Conservation (phyloP, 768 basidiomycete genomes). For the Lactarius deliciosus region DNA sequence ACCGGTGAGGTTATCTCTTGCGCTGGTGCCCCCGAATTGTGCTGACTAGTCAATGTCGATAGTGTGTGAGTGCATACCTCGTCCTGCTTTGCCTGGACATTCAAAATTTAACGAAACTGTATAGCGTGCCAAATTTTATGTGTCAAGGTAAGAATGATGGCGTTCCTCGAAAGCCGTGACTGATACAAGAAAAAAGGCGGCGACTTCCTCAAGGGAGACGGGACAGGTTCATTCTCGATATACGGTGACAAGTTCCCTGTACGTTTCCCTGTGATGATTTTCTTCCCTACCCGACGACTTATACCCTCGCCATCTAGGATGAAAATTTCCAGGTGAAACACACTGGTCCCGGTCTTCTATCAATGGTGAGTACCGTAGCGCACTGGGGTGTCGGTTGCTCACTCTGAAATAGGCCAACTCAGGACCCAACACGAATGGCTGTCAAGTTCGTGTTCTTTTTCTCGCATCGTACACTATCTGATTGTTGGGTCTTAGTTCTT, state of each 20-base stretch:
- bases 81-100: constrained; percentile 10
- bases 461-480: neutral
- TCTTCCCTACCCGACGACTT: neutral
- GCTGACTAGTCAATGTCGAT: constrained; percentile 29
- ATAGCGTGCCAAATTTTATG: constrained; percentile 91
- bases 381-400: neutral
- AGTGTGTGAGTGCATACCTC: constrained; percentile 61
- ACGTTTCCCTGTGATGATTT: constrained; percentile 31
- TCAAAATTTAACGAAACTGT: constrained; percentile 21
- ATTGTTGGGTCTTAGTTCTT: constrained; percentile 66
- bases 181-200: constrained; percentile 54
- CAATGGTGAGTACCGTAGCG: constrained; percentile 63
- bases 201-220: constrained; percentile 92
- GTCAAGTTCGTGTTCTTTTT: constrained; percentile 52
- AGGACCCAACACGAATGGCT: constrained; percentile 91
- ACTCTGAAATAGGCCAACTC: constrained; percentile 75
- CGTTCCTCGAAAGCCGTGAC: neutral
- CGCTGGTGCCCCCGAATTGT: constrained; percentile 29
- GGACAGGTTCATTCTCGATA: constrained; percentile 95
- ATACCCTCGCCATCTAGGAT: constrained; percentile 50
- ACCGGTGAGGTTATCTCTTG: constrained; percentile 57
- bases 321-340: constrained; percentile 96
- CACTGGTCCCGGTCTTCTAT: constrained; percentile 78
- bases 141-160: constrained; percentile 66
- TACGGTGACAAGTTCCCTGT: constrained; percentile 95